Evolutionary conservation across 2,329 filamentous ascomycete species (phyloP).

Genomic region (Cytospora chrysosperma): DNA sequence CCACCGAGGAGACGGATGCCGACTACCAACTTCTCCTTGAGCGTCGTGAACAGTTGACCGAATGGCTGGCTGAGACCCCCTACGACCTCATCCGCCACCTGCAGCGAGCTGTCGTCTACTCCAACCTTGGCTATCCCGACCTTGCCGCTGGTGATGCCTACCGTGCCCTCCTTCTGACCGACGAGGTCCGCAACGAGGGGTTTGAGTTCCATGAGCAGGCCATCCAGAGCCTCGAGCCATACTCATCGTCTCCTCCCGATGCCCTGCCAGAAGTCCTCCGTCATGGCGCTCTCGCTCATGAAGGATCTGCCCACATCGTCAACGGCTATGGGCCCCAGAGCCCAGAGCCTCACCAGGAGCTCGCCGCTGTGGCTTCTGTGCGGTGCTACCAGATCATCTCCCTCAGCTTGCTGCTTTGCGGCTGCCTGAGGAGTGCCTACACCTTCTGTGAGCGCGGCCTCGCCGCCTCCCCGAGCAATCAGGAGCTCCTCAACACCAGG

Average conservation of each 20-base stretch:
- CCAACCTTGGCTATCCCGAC: constrained; percentile 80
- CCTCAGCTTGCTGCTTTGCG: constrained; percentile 59
- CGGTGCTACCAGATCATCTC: constrained; percentile 60
- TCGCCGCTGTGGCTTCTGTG: constrained; percentile 52
- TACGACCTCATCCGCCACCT: constrained; percentile 66
- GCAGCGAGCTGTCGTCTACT: constrained; percentile 69
- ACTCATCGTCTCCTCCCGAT: constrained; percentile 36
- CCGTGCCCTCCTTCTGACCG: constrained; percentile 79
- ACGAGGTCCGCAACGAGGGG: constrained; percentile 74
- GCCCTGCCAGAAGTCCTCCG: constrained; percentile 44
- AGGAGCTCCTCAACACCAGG: constrained; percentile 54
- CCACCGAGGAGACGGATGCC: constrained; percentile 37
- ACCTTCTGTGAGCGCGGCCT: constrained; percentile 65
- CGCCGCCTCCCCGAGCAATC: constrained; percentile 52
- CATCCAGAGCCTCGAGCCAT: constrained; percentile 48
- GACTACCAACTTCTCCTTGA: constrained; percentile 48
- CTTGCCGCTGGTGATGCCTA: constrained; percentile 89
- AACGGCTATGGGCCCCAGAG: constrained; percentile 36
- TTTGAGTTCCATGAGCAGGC: constrained; percentile 80
- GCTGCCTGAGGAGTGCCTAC: constrained; percentile 66
- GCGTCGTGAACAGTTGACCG: constrained; percentile 57
- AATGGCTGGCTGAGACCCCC: constrained; percentile 49
- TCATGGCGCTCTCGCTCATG: constrained; percentile 41
- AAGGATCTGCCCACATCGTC: constrained; percentile 35
- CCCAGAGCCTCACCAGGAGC: constrained; percentile 36